Conservation (phyloP, 352 stramenopile species). For the Phytopythium cucurbitacearum region DNA sequence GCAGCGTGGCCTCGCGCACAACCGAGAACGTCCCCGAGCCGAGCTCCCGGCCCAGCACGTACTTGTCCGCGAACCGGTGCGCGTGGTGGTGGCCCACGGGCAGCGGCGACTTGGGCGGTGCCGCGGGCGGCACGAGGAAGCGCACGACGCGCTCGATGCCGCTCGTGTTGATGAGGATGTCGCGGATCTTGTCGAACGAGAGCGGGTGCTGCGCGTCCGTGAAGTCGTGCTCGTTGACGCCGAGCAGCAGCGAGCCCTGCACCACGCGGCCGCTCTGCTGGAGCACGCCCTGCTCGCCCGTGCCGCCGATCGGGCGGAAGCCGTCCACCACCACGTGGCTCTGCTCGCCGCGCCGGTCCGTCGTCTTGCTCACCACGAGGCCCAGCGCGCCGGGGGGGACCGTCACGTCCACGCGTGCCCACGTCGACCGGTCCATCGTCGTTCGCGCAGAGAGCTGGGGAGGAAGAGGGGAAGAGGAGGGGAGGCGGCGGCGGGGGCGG, state of each 20-base stretch:
- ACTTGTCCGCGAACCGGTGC: constrained; percentile 57
- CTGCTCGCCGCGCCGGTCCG: constrained; percentile 15
- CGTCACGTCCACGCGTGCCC: constrained; percentile 55
- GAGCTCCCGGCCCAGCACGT: constrained; percentile 64
- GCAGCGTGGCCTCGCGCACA: constrained; percentile 57
- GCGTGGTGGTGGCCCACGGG: constrained; percentile 16
- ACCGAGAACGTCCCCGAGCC: constrained; percentile 67
- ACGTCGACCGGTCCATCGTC: constrained; percentile 10
- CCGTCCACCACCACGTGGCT: constrained; percentile 64
- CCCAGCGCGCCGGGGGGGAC: constrained; percentile 65
- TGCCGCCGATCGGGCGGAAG: constrained; percentile 54
- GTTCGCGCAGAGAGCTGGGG: not conserved
- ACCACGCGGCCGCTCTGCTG: constrained; percentile 34
- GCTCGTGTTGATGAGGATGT: constrained; percentile 68
- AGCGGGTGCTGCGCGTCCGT: constrained; percentile 21
- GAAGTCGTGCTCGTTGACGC: constrained; percentile 76
- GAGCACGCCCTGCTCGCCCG: constrained; percentile 36
- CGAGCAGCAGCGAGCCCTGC: constrained; percentile 44
- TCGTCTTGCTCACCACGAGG: constrained; percentile 69
- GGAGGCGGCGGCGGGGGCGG: not conserved
- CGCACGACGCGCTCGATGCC: constrained; percentile 46
- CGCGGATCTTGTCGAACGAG: constrained; percentile 66
- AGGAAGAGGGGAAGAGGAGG: not conserved
- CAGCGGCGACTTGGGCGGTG: constrained; percentile 26
- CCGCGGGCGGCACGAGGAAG: constrained; percentile 52